These are phyloP conservation scores for Sanghuangporus sanghuang DNA, from an alignment of 1,284 basidiomycete genomes.

Conservation along the genomic window DNA sequence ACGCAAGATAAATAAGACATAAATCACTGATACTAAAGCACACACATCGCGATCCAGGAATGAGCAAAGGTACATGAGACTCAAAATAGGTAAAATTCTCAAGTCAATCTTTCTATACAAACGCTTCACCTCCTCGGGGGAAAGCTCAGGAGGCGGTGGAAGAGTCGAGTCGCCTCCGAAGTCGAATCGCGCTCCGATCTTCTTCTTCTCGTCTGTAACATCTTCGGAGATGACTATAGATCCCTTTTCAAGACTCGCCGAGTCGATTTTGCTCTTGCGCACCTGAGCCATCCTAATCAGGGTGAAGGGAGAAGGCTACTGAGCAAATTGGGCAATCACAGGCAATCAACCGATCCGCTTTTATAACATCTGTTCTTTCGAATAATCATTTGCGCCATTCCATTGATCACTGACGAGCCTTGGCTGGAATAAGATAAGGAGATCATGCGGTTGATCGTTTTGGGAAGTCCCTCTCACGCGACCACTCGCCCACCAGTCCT, in stretches of 20 bases:
- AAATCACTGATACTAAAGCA: neutral
- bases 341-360: neutral
- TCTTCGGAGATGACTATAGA: conserved; percentile 1
- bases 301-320: neutral
- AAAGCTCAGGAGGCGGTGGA: conserved; percentile 43
- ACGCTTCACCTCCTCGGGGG: conserved; percentile 45
- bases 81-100: conserved; percentile 59
- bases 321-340: neutral
- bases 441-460: neutral
- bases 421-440: neutral
- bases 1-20: conserved; percentile 13
- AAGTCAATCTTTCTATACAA: conserved; percentile 63
- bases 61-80: conserved; percentile 60
- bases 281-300: neutral
- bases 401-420: neutral
- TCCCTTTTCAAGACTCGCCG: conserved; percentile 6
- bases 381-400: neutral
- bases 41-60: conserved; percentile 35
- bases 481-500: too few species aligned
- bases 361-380: neutral
- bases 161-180: conserved; percentile 38
- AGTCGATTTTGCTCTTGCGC: neutral
- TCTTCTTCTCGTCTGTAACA: neutral
- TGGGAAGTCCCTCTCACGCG: too few species aligned
- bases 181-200: conserved; percentile 22